phyloP scores from a whole-genome alignment of 768 basidiomycete species.

The Tephrocybe sp. region DNA sequence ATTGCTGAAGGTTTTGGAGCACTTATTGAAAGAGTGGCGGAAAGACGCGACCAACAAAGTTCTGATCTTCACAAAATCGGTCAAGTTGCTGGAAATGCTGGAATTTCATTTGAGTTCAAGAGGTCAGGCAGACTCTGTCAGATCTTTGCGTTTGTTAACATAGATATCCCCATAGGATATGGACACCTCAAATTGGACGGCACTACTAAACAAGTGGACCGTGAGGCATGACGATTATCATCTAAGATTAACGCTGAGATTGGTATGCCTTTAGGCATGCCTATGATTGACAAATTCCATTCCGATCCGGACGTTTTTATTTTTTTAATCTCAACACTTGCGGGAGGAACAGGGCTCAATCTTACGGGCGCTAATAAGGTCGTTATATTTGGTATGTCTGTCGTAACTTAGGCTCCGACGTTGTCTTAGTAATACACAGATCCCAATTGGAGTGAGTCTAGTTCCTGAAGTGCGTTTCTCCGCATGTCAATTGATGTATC shows the following conservation, averaged over 20 bases:
- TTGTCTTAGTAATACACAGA: slow-evolving; percentile 41
- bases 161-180: slow-evolving; percentile 35
- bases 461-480: slow-evolving; percentile 7
- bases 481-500: not conserved
- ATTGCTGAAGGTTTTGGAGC: slow-evolving; percentile 57
- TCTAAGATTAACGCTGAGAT: no score
- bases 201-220: slow-evolving; percentile 60
- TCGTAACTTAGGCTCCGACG: slow-evolving; percentile 2
- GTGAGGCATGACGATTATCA: slow-evolving; percentile 48
- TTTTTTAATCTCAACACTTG: slow-evolving; percentile 88
- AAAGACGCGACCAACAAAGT: slow-evolving; percentile 78
- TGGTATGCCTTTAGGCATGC: slow-evolving; percentile 84
- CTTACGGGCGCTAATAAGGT: slow-evolving; percentile 92
- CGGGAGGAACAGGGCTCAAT: slow-evolving; percentile 91
- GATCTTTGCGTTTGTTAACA: not conserved
- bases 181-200: slow-evolving; percentile 80
- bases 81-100: slow-evolving; percentile 86
- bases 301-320: slow-evolving; percentile 69
- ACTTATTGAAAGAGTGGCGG: slow-evolving; percentile 65
- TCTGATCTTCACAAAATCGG: slow-evolving; percentile 90
- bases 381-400: slow-evolving; percentile 74
- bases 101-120: slow-evolving; percentile 66
- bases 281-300: slow-evolving; percentile 83
- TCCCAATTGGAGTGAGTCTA: slow-evolving; percentile 96
- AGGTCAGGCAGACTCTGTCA: slow-evolving; percentile 33